These are phyloP conservation scores for Aspergillus sp. DNA, from an alignment of 2,329 filamentous ascomycete species.

Conservation along the genomic window DNA sequence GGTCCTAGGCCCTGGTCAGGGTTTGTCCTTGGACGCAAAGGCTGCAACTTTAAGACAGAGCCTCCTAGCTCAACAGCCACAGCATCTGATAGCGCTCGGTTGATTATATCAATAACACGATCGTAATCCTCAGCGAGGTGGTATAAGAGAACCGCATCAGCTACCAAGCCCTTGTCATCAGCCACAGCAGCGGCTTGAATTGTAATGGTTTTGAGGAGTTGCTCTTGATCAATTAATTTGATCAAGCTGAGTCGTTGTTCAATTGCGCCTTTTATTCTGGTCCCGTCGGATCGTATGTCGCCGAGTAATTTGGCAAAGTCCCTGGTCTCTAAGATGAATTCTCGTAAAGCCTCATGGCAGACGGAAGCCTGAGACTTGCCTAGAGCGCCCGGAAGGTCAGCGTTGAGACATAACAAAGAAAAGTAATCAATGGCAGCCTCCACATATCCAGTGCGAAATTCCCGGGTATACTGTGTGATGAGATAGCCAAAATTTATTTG, in stretches of 20 bases:
- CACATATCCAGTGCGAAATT: slow-evolving; percentile 88
- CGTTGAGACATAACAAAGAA: slow-evolving; percentile 83
- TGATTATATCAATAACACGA: slow-evolving; percentile 85
- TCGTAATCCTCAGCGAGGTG: slow-evolving; percentile 95
- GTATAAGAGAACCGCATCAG: slow-evolving; percentile 90
- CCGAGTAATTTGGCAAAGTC: slow-evolving; percentile 93
- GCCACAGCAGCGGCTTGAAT: slow-evolving; percentile 87
- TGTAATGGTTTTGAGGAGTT: slow-evolving; percentile 89
- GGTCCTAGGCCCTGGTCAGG: slow-evolving; percentile 25
- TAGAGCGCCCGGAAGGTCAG: slow-evolving; percentile 68
- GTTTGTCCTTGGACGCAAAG: slow-evolving; percentile 65
- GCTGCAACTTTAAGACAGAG: slow-evolving; percentile 70
- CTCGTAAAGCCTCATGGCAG: slow-evolving; percentile 87
- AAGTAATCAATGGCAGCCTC: slow-evolving; percentile 92
- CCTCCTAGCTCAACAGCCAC: slow-evolving; percentile 82
- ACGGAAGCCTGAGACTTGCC: slow-evolving; percentile 74
- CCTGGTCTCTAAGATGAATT: slow-evolving; percentile 91
- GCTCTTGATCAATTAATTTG: slow-evolving; percentile 69
- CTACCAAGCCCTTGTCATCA: slow-evolving; percentile 88
- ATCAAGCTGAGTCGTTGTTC: slow-evolving; percentile 81
- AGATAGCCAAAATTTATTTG: slow-evolving; percentile 94
- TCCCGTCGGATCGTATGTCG: slow-evolving; percentile 82
- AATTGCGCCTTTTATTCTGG: slow-evolving; percentile 78
- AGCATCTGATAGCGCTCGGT: slow-evolving; percentile 82
- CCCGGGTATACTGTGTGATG: slow-evolving; percentile 89